Evolutionary conservation across 768 basidiomycete species (phyloP).

Genomic region (Clitopilus hobsonii): DNA sequence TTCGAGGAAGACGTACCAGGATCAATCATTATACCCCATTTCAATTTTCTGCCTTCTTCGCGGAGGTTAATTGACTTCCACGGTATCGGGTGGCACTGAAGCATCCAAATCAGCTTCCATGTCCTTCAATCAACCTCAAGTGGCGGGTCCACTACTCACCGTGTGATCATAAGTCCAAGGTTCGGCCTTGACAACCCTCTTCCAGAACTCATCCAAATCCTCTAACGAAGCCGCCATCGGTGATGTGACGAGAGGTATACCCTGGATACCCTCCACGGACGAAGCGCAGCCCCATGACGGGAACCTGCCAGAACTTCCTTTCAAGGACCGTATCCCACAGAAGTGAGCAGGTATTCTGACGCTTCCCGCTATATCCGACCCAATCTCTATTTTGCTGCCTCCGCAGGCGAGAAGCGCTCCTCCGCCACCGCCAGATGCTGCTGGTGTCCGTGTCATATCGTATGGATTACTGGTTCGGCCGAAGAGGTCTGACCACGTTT

Average conservation of each 20-base stretch:
- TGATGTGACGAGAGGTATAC: constrained; percentile 45
- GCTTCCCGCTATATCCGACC: constrained; percentile 71
- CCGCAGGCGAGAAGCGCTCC: constrained; percentile 62
- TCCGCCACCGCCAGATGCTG: constrained; percentile 71
- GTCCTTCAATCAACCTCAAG: background rate
- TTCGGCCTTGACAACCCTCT: constrained; percentile 50
- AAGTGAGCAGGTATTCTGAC: constrained; percentile 71
- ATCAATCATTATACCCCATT: constrained; percentile 61
- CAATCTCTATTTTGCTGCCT: constrained; percentile 64
- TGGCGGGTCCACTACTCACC: constrained; percentile 19
- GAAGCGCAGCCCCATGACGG: constrained; percentile 44
- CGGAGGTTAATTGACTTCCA: constrained; percentile 44
- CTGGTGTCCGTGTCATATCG: constrained; percentile 44
- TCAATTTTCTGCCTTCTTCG: constrained; percentile 45
- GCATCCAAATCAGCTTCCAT: constrained; percentile 2
- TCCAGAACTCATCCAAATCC: constrained; percentile 65
- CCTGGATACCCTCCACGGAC: constrained; percentile 52
- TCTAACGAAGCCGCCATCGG: constrained; percentile 61
- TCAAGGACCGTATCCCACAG: constrained; percentile 65
- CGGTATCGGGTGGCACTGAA: constrained; percentile 44
- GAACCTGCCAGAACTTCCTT: constrained; percentile 55
- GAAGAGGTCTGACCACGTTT: constrained; percentile 56
- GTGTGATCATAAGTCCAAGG: constrained; percentile 69
- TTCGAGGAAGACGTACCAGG: constrained; percentile 40
- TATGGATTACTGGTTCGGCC: constrained; percentile 63